These are phyloP conservation scores for Kluyveromyces marxianus DNA, from an alignment of 1,139 yeast species.

Conservation along the genomic window DNA sequence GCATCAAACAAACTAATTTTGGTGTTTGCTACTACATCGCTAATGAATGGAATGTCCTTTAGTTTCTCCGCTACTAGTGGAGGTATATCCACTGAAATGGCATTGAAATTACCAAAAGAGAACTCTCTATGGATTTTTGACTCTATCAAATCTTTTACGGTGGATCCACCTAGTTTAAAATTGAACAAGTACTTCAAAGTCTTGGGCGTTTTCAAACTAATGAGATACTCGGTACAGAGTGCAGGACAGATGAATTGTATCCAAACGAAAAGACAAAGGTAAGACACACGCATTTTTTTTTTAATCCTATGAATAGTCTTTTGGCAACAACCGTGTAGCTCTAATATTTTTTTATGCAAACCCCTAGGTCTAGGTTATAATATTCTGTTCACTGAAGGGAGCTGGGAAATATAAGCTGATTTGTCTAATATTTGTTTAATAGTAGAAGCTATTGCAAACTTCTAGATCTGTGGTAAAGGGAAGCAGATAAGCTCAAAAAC, in stretches of 20 bases:
- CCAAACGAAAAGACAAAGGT: background rate
- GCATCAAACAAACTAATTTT: slow-evolving; percentile 3
- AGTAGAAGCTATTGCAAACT: too few relatives aligned
- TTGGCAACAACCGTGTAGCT: too few relatives aligned
- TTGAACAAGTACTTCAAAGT: slow-evolving; percentile 21
- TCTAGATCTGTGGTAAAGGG: too few relatives aligned
- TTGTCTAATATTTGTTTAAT: too few relatives aligned
- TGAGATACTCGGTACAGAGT: slow-evolving; percentile 19
- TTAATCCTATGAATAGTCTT: background rate
- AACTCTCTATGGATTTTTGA: slow-evolving; percentile 33
- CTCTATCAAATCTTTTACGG: slow-evolving; percentile 13
- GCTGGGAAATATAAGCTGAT: too few relatives aligned
- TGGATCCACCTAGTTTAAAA: slow-evolving; percentile 18
- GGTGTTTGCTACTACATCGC: slow-evolving; percentile 2
- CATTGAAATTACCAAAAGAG: slow-evolving; percentile 56
- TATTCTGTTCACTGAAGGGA: too few relatives aligned
- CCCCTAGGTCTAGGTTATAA: too few relatives aligned
- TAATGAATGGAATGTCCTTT: slow-evolving; percentile 24
- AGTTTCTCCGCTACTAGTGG: slow-evolving; percentile 41
- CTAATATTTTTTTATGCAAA: background rate
- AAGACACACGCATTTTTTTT: background rate
- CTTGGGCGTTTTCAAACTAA: slow-evolving; percentile 23
- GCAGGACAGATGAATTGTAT: background rate
- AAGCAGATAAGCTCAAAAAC: too few relatives aligned
- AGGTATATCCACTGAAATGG: slow-evolving; percentile 54